These are phyloP conservation scores for Exophiala spinifera DNA, from an alignment of 2,329 filamentous ascomycete genomes.

Conservation along the genomic window DNA sequence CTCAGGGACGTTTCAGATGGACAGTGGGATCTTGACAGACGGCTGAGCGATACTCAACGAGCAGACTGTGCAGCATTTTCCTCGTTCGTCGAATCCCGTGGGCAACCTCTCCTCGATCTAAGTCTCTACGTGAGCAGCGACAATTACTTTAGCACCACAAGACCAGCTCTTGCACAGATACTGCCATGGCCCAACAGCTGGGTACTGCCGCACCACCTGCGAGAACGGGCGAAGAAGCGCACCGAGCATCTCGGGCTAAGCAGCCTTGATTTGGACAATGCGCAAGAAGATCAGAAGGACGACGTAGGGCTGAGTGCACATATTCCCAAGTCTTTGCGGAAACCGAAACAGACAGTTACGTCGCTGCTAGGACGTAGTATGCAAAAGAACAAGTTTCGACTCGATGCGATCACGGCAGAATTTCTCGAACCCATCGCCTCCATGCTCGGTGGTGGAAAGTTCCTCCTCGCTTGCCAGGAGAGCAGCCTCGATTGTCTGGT, in stretches of 20 bases:
- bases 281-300: constrained; percentile 38
- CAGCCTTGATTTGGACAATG: constrained; percentile 60
- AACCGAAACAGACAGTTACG: constrained; percentile 57
- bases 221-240: constrained; percentile 65
- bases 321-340: constrained; percentile 50
- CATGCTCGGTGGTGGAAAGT: constrained; percentile 55
- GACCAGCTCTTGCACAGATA: constrained; percentile 74
- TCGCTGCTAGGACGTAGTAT: constrained; percentile 64
- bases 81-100: constrained; percentile 70
- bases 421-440: constrained; percentile 70
- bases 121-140: constrained; percentile 85
- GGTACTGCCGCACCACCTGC: constrained; percentile 71
- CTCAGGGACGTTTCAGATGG: constrained; percentile 46
- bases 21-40: constrained; percentile 48
- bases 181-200: constrained; percentile 87
- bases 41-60: constrained; percentile 40
- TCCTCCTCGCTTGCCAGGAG: constrained; percentile 51
- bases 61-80: constrained; percentile 49
- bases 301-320: constrained; percentile 34
- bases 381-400: constrained; percentile 68
- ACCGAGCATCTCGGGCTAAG: constrained; percentile 69
- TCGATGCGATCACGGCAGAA: constrained; percentile 68
- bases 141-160: constrained; percentile 76
- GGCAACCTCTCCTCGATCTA: constrained; percentile 76
- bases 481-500: constrained; percentile 74